Conservation (phyloP, 2,329 filamentous ascomycete species). For the Akanthomyces dipterigenus region DNA sequence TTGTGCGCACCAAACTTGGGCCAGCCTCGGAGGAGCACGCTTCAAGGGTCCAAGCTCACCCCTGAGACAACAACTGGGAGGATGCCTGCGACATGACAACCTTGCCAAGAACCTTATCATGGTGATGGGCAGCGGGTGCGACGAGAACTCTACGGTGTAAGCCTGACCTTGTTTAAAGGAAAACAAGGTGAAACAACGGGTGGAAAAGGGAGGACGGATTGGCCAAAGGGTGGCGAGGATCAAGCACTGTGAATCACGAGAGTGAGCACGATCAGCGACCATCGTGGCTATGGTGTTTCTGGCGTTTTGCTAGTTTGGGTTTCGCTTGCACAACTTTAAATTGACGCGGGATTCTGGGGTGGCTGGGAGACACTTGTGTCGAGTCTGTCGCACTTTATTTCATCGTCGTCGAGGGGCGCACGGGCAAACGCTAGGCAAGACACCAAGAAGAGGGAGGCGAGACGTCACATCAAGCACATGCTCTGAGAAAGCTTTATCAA, state of each 20-base stretch:
- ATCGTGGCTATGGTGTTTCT: slow-evolving; percentile 3
- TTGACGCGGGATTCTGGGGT: background rate
- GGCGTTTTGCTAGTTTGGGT: background rate
- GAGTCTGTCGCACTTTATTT: slow-evolving; percentile 10
- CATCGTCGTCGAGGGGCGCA: background rate
- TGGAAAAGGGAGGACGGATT: slow-evolving; percentile 1
- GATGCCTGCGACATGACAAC: slow-evolving; percentile 6
- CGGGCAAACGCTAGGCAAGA: background rate
- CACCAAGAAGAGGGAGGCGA: background rate
- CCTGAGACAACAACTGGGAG: slow-evolving; percentile 3
- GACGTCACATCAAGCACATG: background rate
- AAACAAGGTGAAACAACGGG: slow-evolving; percentile 5
- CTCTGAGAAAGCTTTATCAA: background rate
- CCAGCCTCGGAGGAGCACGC: background rate
- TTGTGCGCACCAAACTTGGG: background rate
- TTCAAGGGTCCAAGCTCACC: slow-evolving; percentile 7
- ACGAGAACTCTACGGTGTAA: background rate
- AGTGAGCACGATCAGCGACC: background rate
- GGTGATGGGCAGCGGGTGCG: background rate
- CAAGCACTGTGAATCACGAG: background rate
- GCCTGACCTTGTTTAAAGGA: background rate
- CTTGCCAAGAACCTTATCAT: slow-evolving; percentile 10
- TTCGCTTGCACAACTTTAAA: slow-evolving; percentile 4
- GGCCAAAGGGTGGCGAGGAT: background rate
- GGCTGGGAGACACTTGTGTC: background rate